A percentile compares a stretch with the other conserved stretches of the same genome.
These are phyloP conservation scores for Stygiomarasmius scandens DNA, from an alignment of 1,284 basidiomycete genomes.

Conservation along the genomic window DNA sequence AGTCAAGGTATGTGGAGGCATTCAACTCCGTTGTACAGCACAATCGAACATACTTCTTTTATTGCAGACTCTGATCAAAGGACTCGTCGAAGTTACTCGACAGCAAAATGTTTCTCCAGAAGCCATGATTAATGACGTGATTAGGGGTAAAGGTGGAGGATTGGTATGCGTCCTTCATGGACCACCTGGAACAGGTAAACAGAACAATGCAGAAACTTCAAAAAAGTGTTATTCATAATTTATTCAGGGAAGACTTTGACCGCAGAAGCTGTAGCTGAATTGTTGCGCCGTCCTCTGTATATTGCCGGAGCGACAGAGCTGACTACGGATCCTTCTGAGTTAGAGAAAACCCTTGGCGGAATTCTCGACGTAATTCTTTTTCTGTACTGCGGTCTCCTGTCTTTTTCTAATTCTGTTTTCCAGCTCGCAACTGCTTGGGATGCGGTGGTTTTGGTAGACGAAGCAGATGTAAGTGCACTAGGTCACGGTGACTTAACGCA, in stretches of 20 bases:
- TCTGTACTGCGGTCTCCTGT: background rate
- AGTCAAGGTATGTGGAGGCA: conserved; percentile 3
- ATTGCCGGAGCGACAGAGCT: conserved; percentile 17
- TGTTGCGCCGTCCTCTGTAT: conserved; percentile 24
- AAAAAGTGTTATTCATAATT: no score
- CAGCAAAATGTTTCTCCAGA: background rate
- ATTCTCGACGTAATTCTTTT: conserved; percentile 2
- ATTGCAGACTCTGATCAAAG: conserved; percentile 8
- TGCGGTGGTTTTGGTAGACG: conserved; percentile 15
- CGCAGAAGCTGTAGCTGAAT: conserved; percentile 26
- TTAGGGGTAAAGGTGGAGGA: conserved; percentile 10
- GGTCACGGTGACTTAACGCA: background rate
- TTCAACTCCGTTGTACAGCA: no score
- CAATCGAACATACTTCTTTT: background rate
- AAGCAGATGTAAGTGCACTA: conserved; percentile 16
- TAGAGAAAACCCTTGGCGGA: conserved; percentile 5
- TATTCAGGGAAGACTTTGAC: conserved; percentile 31
- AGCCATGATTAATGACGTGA: conserved; percentile 9
- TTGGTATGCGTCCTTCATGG: conserved; percentile 14
- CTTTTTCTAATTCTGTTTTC: background rate
- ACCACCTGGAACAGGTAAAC: conserved; percentile 13
- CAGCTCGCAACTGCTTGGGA: conserved; percentile 13
- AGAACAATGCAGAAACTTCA: no score
- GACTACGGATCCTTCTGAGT: background rate
- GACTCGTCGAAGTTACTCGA: conserved; percentile 6